Conservation (phyloP, 805 yeast species). For the Grigorovia yakushimaensis region DNA sequence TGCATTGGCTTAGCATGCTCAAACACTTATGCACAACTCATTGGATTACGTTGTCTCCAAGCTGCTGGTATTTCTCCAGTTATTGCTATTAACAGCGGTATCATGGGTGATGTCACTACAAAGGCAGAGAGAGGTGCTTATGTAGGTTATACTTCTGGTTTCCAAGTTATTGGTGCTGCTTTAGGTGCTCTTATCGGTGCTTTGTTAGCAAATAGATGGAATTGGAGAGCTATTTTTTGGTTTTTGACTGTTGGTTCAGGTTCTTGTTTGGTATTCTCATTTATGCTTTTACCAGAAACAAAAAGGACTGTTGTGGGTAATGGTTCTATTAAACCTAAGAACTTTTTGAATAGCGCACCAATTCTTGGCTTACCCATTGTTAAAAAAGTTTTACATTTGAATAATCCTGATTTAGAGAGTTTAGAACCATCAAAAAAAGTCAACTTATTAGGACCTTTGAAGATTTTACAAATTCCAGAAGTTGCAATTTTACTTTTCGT, state of each 20-base stretch:
- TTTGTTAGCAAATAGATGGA: conserved; percentile 33
- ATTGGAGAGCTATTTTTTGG: conserved; percentile 77
- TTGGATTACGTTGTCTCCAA: conserved; percentile 63
- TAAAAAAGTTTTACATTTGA: conserved; percentile 19
- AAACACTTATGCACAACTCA: conserved; percentile 47
- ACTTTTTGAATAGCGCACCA: conserved; percentile 36
- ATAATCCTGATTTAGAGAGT: conserved; percentile 27
- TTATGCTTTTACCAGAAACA: conserved; percentile 61
- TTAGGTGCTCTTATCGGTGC: conserved; percentile 67
- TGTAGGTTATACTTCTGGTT: conserved; percentile 56
- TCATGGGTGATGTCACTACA: conserved; percentile 64
- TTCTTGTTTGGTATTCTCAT: conserved; percentile 27
- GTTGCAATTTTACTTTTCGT: conserved; percentile 44
- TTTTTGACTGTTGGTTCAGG: conserved; percentile 62
- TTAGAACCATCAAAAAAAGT: conserved; percentile 17
- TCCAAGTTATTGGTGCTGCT: conserved; percentile 63
- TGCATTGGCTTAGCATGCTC: conserved; percentile 58
- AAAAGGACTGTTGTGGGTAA: conserved; percentile 64
- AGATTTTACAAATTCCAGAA: conserved; percentile 35
- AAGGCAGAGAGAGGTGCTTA: conserved; percentile 59
- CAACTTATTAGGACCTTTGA: conserved; percentile 33
- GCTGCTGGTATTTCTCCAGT: conserved; percentile 72
- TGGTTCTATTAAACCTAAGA: conserved; percentile 49
- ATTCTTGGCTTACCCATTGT: conserved; percentile 25
- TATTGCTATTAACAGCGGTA: conserved; percentile 58